Conservation (phyloP, 2,329 filamentous ascomycete species). For the Trichoderma lentiforme region DNA sequence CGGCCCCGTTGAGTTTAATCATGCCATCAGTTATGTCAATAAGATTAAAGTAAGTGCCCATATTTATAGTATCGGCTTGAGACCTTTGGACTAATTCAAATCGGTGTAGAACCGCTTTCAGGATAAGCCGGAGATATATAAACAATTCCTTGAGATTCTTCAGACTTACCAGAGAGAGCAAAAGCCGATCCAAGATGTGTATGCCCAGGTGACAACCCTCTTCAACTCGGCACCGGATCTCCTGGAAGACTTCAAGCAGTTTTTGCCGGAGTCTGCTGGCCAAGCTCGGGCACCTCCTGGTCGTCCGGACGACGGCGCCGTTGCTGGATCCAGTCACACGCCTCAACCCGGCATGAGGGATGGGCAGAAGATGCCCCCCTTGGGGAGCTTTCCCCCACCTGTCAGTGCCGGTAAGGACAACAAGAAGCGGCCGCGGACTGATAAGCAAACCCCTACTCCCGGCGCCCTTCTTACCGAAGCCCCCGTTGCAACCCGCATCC, state of each 20-base stretch:
- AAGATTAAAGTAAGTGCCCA: slow-evolving; percentile 82
- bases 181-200: slow-evolving; percentile 97
- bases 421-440: slow-evolving; percentile 75
- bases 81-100: slow-evolving; percentile 18
- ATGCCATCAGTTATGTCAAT: slow-evolving; percentile 98
- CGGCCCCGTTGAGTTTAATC: slow-evolving; percentile 96
- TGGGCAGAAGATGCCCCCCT: slow-evolving; percentile 80
- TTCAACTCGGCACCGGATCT: slow-evolving; percentile 93
- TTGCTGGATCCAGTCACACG: slow-evolving; percentile 48
- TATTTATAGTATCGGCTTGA: not conserved
- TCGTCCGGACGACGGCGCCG: slow-evolving; percentile 55
- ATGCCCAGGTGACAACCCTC: slow-evolving; percentile 89
- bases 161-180: slow-evolving; percentile 98
- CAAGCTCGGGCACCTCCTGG: slow-evolving; percentile 49
- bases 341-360: slow-evolving; percentile 54
- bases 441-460: slow-evolving; percentile 51
- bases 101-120: slow-evolving; percentile 81
- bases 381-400: slow-evolving; percentile 88
- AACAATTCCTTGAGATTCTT: slow-evolving; percentile 95
- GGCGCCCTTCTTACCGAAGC: slow-evolving; percentile 44
- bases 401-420: slow-evolving; percentile 80
- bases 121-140: slow-evolving; percentile 96
- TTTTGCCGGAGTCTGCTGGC: slow-evolving; percentile 79
- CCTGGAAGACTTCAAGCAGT: slow-evolving; percentile 97
- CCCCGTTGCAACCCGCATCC: slow-evolving; percentile 35